A percentile compares a stretch with the other conserved stretches of the same genome.
Evolutionary conservation across 1,139 yeast genomes (phyloP).

Genomic region (Pichia sp.): DNA sequence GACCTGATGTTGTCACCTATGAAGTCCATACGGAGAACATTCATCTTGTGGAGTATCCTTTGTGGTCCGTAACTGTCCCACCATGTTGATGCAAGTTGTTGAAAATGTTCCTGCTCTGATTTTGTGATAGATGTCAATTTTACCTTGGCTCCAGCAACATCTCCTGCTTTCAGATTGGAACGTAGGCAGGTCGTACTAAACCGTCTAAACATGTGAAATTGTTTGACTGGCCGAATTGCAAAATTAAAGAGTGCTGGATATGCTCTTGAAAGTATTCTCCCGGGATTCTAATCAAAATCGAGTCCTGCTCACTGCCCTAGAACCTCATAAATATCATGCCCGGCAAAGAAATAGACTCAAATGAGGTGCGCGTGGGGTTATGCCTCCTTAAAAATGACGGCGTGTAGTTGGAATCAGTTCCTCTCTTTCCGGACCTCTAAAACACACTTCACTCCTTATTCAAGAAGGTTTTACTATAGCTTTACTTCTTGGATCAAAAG

Average conservation of each 20-base stretch:
- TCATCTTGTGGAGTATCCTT: constrained; percentile 91
- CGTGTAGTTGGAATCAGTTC: no score
- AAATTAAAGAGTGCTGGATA: background rate
- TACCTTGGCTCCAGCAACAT: background rate
- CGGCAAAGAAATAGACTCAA: no score
- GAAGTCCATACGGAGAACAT: constrained; percentile 81
- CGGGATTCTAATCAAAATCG: no score
- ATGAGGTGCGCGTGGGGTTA: no score
- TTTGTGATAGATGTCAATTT: constrained; percentile 34
- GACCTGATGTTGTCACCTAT: constrained; percentile 55
- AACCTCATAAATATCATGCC: no score
- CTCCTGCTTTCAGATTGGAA: background rate
- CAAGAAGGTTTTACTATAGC: no score
- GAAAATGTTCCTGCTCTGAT: constrained; percentile 71
- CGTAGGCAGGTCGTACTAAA: constrained; percentile 3
- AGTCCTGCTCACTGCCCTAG: no score
- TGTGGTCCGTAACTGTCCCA: constrained; percentile 97
- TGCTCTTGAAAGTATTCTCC: background rate
- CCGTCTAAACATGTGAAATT: constrained; percentile 1
- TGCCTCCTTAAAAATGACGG: no score
- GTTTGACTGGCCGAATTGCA: background rate
- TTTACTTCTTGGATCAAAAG: background rate
- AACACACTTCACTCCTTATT: no score
- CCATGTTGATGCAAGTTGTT: constrained; percentile 84
- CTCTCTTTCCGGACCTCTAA: no score